Evolutionary conservation across 805 yeast genomes (phyloP), one percentile per base, ranked within the genome.

Genomic region (fission yeast (Schizosaccharomyces pombe)): DNA sequence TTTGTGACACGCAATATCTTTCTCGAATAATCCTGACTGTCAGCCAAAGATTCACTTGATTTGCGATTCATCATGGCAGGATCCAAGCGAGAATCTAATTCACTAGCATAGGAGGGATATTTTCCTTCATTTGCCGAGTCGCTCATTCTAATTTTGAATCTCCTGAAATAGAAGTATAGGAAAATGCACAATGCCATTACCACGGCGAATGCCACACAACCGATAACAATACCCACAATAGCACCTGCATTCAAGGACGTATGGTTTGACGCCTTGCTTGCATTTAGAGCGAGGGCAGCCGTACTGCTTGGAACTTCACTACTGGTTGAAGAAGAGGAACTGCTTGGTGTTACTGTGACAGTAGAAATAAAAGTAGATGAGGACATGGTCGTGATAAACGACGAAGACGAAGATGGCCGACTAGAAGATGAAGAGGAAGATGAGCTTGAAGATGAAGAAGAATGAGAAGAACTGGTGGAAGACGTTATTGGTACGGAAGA

Each of bases 1-100:
- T 37, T 37, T 24, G 22, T 37, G 4, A 43, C 49, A n/a, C 30
- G 19, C 26, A 43, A 43, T 22, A 43, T 43, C 26, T 24, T 43
- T 43, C 49, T 43, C 31, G 49, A 43, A n/a, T 43, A 43, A 12
- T 43, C 49, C 26, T 43, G 49, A 26, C 49, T 43, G 26, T 43
- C 49, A 14, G 49, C 49, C 28, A 43, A 26, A 28, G 49, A 43
- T 22, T 26, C 49, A 5, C n/a, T 22, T 6, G 49, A 43, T 11
- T 22, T 43, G 28, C 49, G 49, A 9, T 43, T 37, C 49, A 43
- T 28, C 30, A 43, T 19, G 14, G 28, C 28, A 24, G 49, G 49
- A 19, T 43, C 49, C 14, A 43, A 24, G 14, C 49, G 28, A 6
- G 49, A 43, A 12, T 43, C 49, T 16, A 43, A 12, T 22, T 43